These are phyloP conservation scores for Solanum chiquidenum DNA, from an alignment of 257 asterid species.

Conservation along the genomic window DNA sequence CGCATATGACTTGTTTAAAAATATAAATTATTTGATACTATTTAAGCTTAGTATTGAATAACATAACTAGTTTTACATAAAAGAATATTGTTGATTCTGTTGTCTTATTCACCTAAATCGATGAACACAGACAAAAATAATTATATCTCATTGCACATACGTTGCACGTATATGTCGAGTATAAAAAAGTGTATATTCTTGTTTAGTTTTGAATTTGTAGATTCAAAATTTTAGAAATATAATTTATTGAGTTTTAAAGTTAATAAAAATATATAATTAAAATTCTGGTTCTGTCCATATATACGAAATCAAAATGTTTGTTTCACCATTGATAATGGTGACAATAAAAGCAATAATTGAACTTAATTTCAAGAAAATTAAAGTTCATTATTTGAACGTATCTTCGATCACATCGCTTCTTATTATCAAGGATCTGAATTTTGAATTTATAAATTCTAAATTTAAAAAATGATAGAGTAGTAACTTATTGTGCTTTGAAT, in stretches of 20 bases:
- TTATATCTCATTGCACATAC: background rate
- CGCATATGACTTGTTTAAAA: too few species aligned
- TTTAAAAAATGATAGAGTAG: too few species aligned
- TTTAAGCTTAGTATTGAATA: background rate
- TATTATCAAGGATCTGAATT: rapidly evolving
- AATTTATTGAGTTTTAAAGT: background rate
- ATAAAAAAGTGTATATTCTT: background rate
- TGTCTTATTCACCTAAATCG: too few species aligned
- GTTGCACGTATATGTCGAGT: background rate
- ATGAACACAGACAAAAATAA: too few species aligned
- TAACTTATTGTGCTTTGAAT: too few species aligned
- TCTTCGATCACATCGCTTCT: background rate
- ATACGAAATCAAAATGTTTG: too few species aligned
- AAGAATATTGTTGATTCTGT: too few species aligned
- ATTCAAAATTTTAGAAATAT: background rate
- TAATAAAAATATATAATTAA: too few species aligned
- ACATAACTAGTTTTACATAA: background rate
- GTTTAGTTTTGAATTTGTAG: background rate
- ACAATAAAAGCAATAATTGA: background rate
- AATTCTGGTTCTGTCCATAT: background rate
- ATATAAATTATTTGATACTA: background rate
- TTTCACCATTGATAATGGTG: background rate
- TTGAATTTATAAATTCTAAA: too few species aligned
- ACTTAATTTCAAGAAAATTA: background rate
- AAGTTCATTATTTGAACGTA: background rate